These are phyloP conservation scores for Epithele typhae DNA, from an alignment of 768 basidiomycete genomes.

Conservation along the genomic window DNA sequence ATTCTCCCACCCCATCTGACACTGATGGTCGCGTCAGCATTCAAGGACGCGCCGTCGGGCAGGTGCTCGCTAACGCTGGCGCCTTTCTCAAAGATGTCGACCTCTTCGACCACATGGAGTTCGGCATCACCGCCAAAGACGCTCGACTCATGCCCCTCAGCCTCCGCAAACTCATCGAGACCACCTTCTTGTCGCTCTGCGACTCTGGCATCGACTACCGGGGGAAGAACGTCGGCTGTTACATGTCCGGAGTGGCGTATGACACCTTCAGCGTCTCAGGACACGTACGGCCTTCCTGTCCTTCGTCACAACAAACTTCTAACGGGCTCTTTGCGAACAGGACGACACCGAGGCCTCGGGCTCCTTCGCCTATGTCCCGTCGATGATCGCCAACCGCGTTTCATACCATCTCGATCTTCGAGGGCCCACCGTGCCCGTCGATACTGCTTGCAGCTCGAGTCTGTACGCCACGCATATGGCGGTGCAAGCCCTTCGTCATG, in stretches of 20 bases:
- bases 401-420: conserved; percentile 38
- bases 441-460: conserved; percentile 48
- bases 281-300: neutral
- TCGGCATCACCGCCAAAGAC: conserved; percentile 35
- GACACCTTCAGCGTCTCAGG: conserved; percentile 6
- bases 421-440: conserved; percentile 46
- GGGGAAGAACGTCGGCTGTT: conserved; percentile 38
- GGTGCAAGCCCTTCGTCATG: conserved; percentile 36
- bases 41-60: neutral
- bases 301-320: neutral
- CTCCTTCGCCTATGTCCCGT: conserved; percentile 31
- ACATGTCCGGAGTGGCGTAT: conserved; percentile 29
- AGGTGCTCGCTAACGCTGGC: conserved; percentile 24
- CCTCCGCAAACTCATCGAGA: conserved; percentile 34
- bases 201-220: conserved; percentile 48
- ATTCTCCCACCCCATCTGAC: neutral
- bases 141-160: conserved; percentile 30
- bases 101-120: conserved; percentile 36
- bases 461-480: conserved; percentile 45
- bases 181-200: conserved; percentile 37
- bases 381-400: conserved; percentile 37
- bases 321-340: conserved; percentile 16
- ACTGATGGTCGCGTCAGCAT: neutral
- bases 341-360: conserved; percentile 31
- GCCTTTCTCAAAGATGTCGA: conserved; percentile 34